A percentile compares a stretch with the other conserved stretches of the same genome.
phyloP scores from a whole-genome alignment of 768 basidiomycete species.

The Lactarius hengduanensis region DNA sequence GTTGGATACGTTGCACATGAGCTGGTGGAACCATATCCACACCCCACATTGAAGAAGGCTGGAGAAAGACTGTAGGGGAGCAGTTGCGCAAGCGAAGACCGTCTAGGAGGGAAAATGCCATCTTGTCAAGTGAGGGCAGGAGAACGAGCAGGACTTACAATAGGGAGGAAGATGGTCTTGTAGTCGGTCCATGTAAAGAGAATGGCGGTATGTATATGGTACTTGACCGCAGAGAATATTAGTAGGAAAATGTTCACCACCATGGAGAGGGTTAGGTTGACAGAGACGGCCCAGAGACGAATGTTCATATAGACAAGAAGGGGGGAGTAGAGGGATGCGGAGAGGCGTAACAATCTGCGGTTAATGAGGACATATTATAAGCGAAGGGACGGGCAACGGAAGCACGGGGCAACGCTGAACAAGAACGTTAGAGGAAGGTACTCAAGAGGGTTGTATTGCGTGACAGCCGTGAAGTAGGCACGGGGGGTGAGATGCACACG shows the following conservation, averaged over 20 bases:
- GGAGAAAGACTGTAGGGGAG: constrained; percentile 16
- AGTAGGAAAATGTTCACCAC: constrained; percentile 7
- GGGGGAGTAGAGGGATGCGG: constrained; percentile 7
- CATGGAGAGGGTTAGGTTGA: constrained; percentile 2
- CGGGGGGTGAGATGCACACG: constrained; percentile 6
- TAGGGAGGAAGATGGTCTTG: constrained; percentile 34
- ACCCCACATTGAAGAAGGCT: constrained; percentile 16
- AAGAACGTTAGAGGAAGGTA: constrained; percentile 15
- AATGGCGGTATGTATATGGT: constrained; percentile 30
- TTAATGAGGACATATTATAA: constrained; percentile 14
- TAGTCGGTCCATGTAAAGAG: constrained; percentile 36
- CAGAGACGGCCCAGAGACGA: constrained; percentile 4
- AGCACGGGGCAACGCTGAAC: constrained; percentile 10
- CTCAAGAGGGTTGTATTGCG: constrained; percentile 3
- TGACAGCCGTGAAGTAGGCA: constrained; percentile 14
- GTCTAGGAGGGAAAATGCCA: constrained; percentile 1
- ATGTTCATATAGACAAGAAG: constrained; percentile 4
- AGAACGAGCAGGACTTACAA: constrained; percentile 28
- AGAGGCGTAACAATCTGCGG: constrained; percentile 5
- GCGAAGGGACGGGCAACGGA: not conserved
- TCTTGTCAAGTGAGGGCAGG: not conserved
- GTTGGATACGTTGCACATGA: constrained; percentile 33
- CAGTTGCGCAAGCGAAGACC: constrained; percentile 29
- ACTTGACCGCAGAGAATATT: constrained; percentile 16
- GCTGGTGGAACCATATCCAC: constrained; percentile 33